phyloP scores from a whole-genome alignment of 371 early-diverging fungal genomes.

The Actinomortierella ambigua region DNA sequence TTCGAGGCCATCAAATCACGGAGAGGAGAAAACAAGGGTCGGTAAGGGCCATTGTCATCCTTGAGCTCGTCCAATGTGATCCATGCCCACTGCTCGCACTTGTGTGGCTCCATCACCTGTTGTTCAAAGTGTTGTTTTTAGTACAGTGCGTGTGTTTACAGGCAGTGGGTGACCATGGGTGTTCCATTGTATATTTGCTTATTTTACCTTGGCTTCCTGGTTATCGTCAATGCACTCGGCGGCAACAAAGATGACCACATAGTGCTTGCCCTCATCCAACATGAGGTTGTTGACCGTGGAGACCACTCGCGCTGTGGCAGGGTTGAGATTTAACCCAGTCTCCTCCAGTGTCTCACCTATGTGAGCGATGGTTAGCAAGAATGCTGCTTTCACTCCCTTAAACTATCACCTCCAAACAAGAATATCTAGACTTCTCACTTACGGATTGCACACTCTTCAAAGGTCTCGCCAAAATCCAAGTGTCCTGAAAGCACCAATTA shows the following conservation, averaged over 20 bases:
- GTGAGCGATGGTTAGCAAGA: background rate
- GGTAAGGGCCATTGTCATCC: constrained; percentile 27
- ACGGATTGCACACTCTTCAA: constrained; percentile 64
- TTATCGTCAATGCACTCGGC: constrained; percentile 44
- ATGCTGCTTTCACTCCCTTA: too few relatives aligned
- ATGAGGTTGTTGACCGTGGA: constrained; percentile 66
- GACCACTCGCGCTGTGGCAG: constrained; percentile 44
- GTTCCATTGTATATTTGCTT: background rate
- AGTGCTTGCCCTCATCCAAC: constrained; percentile 58
- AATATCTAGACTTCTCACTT: constrained; percentile 7
- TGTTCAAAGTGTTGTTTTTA: background rate
- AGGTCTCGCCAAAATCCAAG: constrained; percentile 64
- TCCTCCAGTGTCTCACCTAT: constrained; percentile 64
- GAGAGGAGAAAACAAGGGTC: constrained; percentile 54
- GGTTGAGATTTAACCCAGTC: constrained; percentile 52
- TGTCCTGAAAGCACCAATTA: constrained; percentile 48
- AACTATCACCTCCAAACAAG: too few relatives aligned
- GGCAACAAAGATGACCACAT: constrained; percentile 67
- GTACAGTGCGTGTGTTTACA: too few relatives aligned
- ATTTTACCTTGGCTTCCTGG: constrained; percentile 18
- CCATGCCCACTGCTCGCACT: constrained; percentile 65
- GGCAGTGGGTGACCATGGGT: too few relatives aligned
- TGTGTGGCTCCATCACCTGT: constrained; percentile 63
- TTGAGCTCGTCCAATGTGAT: constrained; percentile 49
- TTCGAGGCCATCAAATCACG: constrained; percentile 24